Conservation (phyloP, 2,329 filamentous ascomycete species). For the Diaporthe sp. region DNA sequence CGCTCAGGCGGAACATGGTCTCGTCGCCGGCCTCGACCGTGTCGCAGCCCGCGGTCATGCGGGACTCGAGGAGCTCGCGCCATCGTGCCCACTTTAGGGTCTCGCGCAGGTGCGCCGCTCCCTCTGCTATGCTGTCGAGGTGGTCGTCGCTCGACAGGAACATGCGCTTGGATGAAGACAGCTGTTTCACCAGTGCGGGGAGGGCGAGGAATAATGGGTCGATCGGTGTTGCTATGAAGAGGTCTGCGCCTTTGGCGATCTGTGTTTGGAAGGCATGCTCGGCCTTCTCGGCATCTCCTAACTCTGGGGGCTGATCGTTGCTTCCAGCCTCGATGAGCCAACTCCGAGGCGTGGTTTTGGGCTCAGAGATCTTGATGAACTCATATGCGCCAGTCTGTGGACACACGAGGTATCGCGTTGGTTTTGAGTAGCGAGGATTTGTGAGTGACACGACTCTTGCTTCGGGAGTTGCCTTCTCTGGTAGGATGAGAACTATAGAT, state of each 20-base stretch:
- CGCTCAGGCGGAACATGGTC: conserved; percentile 84
- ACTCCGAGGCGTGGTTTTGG: conserved; percentile 67
- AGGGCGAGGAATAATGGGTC: conserved; percentile 89
- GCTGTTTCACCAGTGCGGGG: conserved; percentile 71
- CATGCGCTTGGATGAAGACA: conserved; percentile 64
- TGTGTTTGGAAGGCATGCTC: conserved; percentile 47
- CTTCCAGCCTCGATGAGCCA: conserved; percentile 66
- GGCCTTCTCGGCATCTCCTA: conserved; percentile 37
- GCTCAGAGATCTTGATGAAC: conserved; percentile 69
- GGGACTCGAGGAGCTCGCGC: conserved; percentile 68
- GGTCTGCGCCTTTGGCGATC: conserved; percentile 74
- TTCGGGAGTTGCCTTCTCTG: conserved; percentile 63
- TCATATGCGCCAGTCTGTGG: conserved; percentile 74
- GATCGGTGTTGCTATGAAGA: conserved; percentile 87
- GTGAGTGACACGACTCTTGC: conserved; percentile 71
- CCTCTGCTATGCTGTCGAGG: conserved; percentile 70
- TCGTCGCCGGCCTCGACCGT: conserved; percentile 86
- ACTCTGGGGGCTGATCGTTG: conserved; percentile 27
- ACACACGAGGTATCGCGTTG: conserved; percentile 72
- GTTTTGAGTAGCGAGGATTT: conserved; percentile 67
- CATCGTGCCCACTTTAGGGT: conserved; percentile 60
- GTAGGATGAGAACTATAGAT: conserved; percentile 72
- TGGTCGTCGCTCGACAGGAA: conserved; percentile 81
- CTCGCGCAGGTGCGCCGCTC: conserved; percentile 69
- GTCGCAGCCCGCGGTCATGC: conserved; percentile 82